These are phyloP conservation scores for Boletus sensibilis DNA, from an alignment of 768 basidiomycete genomes.

Conservation along the genomic window DNA sequence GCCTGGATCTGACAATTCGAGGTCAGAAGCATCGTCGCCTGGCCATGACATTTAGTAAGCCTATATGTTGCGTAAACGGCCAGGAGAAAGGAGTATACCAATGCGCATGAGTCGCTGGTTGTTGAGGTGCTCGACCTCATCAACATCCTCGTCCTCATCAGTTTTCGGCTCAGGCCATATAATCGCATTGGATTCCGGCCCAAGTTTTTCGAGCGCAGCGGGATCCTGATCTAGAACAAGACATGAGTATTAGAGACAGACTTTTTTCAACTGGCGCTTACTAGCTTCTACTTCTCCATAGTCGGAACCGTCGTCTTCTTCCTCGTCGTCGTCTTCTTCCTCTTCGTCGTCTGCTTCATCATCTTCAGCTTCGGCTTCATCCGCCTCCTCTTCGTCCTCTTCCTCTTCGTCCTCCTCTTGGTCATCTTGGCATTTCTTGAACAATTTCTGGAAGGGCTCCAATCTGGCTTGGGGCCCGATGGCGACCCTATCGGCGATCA, in stretches of 20 bases:
- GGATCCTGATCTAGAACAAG: slow-evolving; percentile 46
- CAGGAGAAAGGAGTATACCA: slow-evolving; percentile 40
- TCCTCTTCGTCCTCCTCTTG: slow-evolving; percentile 33
- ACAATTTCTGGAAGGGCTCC: slow-evolving; percentile 70
- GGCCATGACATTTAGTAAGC: not conserved
- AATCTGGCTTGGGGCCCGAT: slow-evolving; percentile 73
- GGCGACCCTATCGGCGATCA: slow-evolving; percentile 79
- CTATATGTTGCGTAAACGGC: not conserved
- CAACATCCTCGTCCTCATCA: slow-evolving; percentile 61
- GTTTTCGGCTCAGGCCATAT: slow-evolving; percentile 73
- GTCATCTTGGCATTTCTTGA: slow-evolving; percentile 43
- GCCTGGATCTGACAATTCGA: slow-evolving; percentile 59
- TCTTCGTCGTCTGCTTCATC: slow-evolving; percentile 38
- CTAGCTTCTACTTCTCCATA: slow-evolving; percentile 66
- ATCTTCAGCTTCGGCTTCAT: slow-evolving; percentile 22
- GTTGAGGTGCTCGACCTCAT: slow-evolving; percentile 59
- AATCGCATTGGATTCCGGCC: slow-evolving; percentile 71
- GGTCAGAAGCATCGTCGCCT: slow-evolving; percentile 63
- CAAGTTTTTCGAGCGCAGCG: slow-evolving; percentile 47
- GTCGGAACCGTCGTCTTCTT: slow-evolving; percentile 53
- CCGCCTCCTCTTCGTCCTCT: slow-evolving; percentile 15
- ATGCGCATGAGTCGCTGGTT: slow-evolving; percentile 77
- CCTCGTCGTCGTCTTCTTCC: slow-evolving; percentile 30
- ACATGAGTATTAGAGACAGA: not conserved
- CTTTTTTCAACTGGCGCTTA: slow-evolving; percentile 34